A percentile compares a stretch with the other conserved stretches of the same genome.
These are phyloP conservation scores for Penicillium psychrosexuale DNA, from an alignment of 2,329 filamentous ascomycete species.

Conservation along the genomic window DNA sequence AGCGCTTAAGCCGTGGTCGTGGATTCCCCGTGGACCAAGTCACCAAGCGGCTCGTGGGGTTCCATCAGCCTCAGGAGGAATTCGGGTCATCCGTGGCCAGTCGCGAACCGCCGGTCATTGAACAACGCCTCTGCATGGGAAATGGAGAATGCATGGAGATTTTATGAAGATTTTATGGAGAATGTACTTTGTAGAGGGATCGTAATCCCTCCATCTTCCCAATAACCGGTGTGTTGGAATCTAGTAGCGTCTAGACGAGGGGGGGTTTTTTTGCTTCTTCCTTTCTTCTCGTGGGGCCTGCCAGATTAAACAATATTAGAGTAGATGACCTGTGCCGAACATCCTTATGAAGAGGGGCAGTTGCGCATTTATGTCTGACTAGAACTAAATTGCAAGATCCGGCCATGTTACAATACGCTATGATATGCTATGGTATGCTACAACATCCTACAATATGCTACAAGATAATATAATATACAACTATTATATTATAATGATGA, in stretches of 20 bases:
- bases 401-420: no score
- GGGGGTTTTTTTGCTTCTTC: neutral
- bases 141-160: neutral
- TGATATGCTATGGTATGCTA: no score
- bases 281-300: neutral
- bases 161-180: neutral
- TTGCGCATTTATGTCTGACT: neutral
- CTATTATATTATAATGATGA: neutral
- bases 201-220: neutral
- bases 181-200: neutral
- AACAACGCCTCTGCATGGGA: neutral
- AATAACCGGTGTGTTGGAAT: neutral
- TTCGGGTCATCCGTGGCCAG: conserved; percentile 13
- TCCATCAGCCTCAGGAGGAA: conserved; percentile 22
- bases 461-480: no score
- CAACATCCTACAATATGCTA: no score
- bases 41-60: conserved; percentile 17
- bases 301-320: neutral
- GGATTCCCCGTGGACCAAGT: conserved; percentile 21
- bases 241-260: neutral
- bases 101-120: conserved; percentile 17
- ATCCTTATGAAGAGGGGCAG: neutral
- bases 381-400: neutral
- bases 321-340: neutral
- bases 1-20: conserved; percentile 26